Percentiles rank a stretch among this genome's conserved stretches.
Evolutionary conservation across 2,329 filamentous ascomycete genomes (phyloP).

Genomic region (Thermoascus crustaceus): DNA sequence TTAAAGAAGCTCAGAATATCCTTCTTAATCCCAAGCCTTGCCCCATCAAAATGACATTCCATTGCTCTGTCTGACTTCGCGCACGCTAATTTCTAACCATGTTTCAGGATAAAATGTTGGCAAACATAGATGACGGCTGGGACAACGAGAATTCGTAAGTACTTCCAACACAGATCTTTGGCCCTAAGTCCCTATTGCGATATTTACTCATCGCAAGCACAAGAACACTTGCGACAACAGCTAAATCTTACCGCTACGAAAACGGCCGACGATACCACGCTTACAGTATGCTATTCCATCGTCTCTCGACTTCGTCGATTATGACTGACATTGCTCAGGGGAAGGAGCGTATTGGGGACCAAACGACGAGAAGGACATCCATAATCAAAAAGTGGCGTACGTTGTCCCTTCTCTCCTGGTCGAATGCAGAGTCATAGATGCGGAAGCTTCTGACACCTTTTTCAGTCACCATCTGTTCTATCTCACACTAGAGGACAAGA

Average conservation of each 20-base stretch:
- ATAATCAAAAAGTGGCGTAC: constrained; percentile 16
- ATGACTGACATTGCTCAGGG: constrained; percentile 8
- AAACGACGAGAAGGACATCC: constrained; percentile 18
- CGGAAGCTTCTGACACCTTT: background rate
- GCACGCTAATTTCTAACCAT: background rate
- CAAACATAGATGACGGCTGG: background rate
- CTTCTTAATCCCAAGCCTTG: too few species aligned
- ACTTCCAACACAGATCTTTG: too few species aligned
- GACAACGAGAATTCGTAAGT: background rate
- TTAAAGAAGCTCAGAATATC: too few species aligned
- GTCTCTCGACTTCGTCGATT: background rate
- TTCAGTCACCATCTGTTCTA: constrained; percentile 20
- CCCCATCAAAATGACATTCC: background rate
- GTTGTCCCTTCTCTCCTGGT: background rate
- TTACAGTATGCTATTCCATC: constrained; percentile 6
- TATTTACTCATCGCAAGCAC: constrained; percentile 1
- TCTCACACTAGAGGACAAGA: constrained; percentile 17
- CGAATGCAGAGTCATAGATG: background rate
- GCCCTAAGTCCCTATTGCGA: too few species aligned
- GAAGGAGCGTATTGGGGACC: constrained; percentile 21
- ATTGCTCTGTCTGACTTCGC: background rate
- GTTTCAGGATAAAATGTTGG: background rate
- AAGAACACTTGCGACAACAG: constrained; percentile 18
- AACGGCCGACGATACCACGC: constrained; percentile 26
- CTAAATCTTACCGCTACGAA: constrained; percentile 22